Base-by-base conservation (phyloP, 257 asterid genomes). In the Orobanche coerulescens region DNA sequence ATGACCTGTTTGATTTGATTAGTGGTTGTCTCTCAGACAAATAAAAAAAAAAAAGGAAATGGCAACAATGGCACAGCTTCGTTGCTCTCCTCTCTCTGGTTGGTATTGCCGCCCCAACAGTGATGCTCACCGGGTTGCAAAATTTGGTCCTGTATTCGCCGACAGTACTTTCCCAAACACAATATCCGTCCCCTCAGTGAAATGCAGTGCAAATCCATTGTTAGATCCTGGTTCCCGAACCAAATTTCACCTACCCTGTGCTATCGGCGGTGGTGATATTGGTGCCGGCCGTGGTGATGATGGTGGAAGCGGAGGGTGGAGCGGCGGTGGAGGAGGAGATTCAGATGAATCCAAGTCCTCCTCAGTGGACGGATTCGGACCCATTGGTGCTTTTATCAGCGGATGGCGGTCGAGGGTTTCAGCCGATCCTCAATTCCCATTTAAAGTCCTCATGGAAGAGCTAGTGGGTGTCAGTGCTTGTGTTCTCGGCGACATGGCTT, bases 351-450 rank as follows among this genome's bases (percentile, higher is more conserved):
- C 82, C 14, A 63, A 68, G 43, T 65, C 88, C 3, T 79, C 88
- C 5, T 79, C 80, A 0, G 44, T 13, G 53, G 78, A 71, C 36
- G 73, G 81, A 0, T 83, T 90, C 49, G 96, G 97, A 50, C 94
- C 94, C 1, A 53, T 87, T 37, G 96, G 96, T 19, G 94, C 87
- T 25, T 84, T 90, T 44, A 40, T 87, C 25, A 72, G 9, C 31
- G 96, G 96, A 7, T 92, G 98, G 98, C 81, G 93, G 77, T 81
- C 94, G 2, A 77, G 97, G 69, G 97, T 90, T 68, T 82, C 84
- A 8, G 96, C 96, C 0, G 97, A 90, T 76, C 87, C 96, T 0
- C 96, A 87, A 37, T 90, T 90, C 71, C 94, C 96, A 0, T 90
- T 90, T 71, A 90, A 90, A 78, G 95, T 90, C 50, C 77, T 87